Evolutionary conservation across 163 green algal species (phyloP).

Genomic region (Volvox carteri): DNA sequence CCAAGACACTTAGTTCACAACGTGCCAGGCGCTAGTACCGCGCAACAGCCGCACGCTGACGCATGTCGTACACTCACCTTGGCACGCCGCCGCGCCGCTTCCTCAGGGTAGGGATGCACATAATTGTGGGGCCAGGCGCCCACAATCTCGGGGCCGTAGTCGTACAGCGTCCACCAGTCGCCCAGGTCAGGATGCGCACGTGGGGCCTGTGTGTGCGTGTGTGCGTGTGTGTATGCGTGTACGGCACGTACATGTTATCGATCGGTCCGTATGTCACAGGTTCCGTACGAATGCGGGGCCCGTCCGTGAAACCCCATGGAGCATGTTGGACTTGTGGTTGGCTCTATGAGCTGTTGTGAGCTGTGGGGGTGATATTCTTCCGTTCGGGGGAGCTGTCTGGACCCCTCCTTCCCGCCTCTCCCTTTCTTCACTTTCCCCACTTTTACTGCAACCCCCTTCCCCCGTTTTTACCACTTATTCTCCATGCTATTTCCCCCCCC

Average conservation of each 20-base stretch:
- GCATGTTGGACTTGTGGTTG: too few relatives aligned
- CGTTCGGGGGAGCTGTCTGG: too few relatives aligned
- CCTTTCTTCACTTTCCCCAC: neutral
- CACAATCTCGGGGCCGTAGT: conserved; percentile 91
- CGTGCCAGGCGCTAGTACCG: too few relatives aligned
- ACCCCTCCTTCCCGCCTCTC: neutral
- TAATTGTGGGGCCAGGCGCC: conserved; percentile 84
- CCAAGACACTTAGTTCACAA: too few relatives aligned
- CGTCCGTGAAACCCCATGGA: too few relatives aligned
- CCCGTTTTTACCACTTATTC: neutral
- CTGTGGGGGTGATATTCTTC: too few relatives aligned
- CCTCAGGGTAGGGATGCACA: conserved; percentile 84
- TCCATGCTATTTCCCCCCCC: neutral
- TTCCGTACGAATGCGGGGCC: neutral
- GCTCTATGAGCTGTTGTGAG: too few relatives aligned
- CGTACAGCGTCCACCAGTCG: conserved; percentile 96
- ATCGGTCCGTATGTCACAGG: neutral
- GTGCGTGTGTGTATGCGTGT: neutral
- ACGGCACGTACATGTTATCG: neutral
- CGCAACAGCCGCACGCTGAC: too few relatives aligned
- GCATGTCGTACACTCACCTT: too few relatives aligned
- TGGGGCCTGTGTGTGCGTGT: conserved; percentile 60
- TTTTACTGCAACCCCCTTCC: neutral
- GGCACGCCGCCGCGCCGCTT: neutral
- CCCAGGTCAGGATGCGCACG: conserved; percentile 88